Percentiles rank a stretch among this genome's conserved stretches.
phyloP scores from a whole-genome alignment of 2,329 filamentous ascomycete species.

The Alternaria brassicae region DNA sequence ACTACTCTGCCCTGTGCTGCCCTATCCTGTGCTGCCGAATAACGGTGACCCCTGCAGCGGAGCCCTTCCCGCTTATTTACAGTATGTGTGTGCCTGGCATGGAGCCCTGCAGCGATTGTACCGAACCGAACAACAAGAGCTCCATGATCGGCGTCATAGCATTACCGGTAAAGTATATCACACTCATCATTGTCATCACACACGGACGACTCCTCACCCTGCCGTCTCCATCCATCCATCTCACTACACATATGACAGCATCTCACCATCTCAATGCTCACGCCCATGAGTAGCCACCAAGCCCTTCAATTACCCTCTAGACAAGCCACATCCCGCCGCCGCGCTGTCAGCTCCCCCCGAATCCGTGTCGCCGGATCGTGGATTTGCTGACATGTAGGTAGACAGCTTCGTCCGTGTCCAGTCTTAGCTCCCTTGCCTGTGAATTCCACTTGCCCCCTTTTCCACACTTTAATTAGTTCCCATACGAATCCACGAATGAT shows the following conservation, averaged over 20 bases:
- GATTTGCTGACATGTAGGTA: background rate
- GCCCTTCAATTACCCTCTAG: background rate
- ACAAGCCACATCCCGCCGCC: background rate
- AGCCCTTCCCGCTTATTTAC: background rate
- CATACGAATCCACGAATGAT: background rate
- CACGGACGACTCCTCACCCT: too few relatives aligned
- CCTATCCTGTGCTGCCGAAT: too few relatives aligned
- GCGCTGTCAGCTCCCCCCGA: background rate
- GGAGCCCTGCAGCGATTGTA: constrained; percentile 2
- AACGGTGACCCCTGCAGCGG: constrained; percentile 3
- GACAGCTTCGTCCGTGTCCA: constrained; percentile 3
- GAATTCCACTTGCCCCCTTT: background rate
- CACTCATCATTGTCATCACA: background rate
- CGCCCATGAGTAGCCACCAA: background rate
- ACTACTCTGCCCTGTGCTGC: too few relatives aligned
- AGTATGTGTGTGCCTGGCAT: constrained; percentile 9
- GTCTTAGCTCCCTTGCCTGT: background rate
- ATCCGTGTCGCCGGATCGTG: background rate
- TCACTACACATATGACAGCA: background rate
- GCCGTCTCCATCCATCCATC: background rate
- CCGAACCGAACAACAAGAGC: background rate
- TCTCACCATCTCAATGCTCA: background rate
- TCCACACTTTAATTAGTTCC: background rate
- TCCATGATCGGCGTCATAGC: too few relatives aligned
- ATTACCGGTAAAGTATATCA: too few relatives aligned